Conservation (phyloP, 768 basidiomycete genomes). For the Mycena vitilis region DNA sequence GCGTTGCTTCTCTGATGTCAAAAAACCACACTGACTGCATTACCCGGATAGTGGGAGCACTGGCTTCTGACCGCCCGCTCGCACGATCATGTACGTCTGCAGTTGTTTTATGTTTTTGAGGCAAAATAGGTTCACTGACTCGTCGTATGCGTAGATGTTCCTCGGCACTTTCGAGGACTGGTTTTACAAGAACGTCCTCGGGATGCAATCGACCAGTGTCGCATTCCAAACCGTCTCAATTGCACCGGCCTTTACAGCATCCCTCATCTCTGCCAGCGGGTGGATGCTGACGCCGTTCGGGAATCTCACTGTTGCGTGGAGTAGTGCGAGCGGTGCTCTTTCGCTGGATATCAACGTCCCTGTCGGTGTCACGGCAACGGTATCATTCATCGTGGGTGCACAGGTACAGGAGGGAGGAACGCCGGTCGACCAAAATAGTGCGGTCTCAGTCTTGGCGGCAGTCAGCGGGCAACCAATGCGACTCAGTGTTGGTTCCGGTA, state of each 20-base stretch:
- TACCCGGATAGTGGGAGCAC: slow-evolving; percentile 44
- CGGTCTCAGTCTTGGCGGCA: background rate
- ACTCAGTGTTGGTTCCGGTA: slow-evolving; percentile 34
- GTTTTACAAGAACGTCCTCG: slow-evolving; percentile 44
- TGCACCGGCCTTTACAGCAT: slow-evolving; percentile 36
- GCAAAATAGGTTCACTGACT: background rate
- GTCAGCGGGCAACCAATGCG: slow-evolving; percentile 1
- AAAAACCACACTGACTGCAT: background rate
- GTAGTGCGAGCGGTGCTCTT: slow-evolving; percentile 27
- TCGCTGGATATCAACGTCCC: slow-evolving; percentile 39
- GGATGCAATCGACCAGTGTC: slow-evolving; percentile 40
- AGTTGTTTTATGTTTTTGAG: too few relatives aligned
- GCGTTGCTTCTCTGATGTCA: background rate
- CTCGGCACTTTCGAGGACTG: slow-evolving; percentile 48
- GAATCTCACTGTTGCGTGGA: slow-evolving; percentile 42
- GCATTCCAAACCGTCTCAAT: slow-evolving; percentile 43
- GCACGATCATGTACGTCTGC: slow-evolving; percentile 43
- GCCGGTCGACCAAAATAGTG: slow-evolving; percentile 7
- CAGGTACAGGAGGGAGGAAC: slow-evolving; percentile 33
- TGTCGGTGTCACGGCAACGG: slow-evolving; percentile 41
- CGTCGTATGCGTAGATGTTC: slow-evolving; percentile 38
- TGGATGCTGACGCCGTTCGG: slow-evolving; percentile 46
- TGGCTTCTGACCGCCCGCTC: slow-evolving; percentile 45
- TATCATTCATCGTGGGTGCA: slow-evolving; percentile 29
- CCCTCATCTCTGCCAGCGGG: slow-evolving; percentile 38